phyloP scores from a whole-genome alignment of 2,329 filamentous ascomycete species.

The Penicillium sp. region DNA sequence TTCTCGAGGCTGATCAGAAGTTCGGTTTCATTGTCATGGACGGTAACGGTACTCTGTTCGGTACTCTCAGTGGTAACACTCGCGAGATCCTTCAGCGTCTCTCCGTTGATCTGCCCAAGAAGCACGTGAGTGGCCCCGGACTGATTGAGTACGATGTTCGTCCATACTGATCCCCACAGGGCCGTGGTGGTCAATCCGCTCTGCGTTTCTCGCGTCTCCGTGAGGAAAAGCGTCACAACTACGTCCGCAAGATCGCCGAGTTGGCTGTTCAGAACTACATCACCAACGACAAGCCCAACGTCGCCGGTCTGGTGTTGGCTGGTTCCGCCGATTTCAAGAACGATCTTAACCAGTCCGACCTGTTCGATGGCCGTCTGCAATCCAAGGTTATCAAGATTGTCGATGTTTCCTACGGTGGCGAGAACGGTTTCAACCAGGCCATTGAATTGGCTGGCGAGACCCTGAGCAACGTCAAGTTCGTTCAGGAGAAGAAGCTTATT shows the following conservation, averaged over 20 bases:
- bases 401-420: constrained; percentile 96
- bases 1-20: constrained; percentile 97
- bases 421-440: constrained; percentile 99
- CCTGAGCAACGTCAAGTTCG: constrained; percentile 98
- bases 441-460: constrained; percentile 95
- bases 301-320: constrained; percentile 89
- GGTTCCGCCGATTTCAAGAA: constrained; percentile 99
- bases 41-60: constrained; percentile 95
- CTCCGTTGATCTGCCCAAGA: constrained; percentile 97
- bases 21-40: constrained; percentile 99
- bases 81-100: constrained; percentile 97
- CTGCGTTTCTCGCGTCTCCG: constrained; percentile 98
- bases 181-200: constrained; percentile 98
- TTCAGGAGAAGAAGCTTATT: constrained; percentile 99
- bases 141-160: not conserved
- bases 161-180: constrained; percentile 36
- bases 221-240: constrained; percentile 99
- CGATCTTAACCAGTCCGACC: constrained; percentile 93
- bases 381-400: constrained; percentile 99
- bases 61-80: constrained; percentile 94
- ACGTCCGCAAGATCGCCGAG: constrained; percentile 97
- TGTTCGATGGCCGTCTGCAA: constrained; percentile 90
- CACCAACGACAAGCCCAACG: constrained; percentile 96
- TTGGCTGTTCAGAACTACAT: constrained; percentile 99
- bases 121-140: constrained; percentile 58